Conservation (phyloP, 1,284 basidiomycete species). For the Puccinia triticina region DNA sequence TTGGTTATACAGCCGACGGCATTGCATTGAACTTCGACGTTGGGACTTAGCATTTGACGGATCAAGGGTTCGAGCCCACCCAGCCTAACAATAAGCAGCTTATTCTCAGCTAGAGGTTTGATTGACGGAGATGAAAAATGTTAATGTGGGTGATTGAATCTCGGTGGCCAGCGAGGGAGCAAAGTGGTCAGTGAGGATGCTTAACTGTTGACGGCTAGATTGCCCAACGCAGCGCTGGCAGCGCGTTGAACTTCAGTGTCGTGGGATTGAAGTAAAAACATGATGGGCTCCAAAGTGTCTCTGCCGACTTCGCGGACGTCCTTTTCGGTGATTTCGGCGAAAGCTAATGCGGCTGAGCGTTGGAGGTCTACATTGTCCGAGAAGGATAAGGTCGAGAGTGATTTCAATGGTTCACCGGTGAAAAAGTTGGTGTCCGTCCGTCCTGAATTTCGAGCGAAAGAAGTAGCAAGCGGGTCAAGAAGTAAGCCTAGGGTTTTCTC, state of each 20-base stretch:
- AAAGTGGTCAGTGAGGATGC: slow-evolving; percentile 59
- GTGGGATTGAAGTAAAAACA: slow-evolving; percentile 95
- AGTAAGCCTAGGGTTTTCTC: not conserved
- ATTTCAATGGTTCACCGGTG: slow-evolving; percentile 83
- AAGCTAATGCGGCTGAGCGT: slow-evolving; percentile 94
- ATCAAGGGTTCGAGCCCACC: slow-evolving; percentile 97
- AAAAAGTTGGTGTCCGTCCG: slow-evolving; percentile 61
- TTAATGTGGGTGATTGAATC: slow-evolving; percentile 1
- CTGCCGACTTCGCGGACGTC: slow-evolving; percentile 95
- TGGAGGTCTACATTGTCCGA: slow-evolving; percentile 99
- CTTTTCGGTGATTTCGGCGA: slow-evolving; percentile 99
- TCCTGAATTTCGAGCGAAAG: slow-evolving; percentile 53
- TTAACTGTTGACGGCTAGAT: slow-evolving; percentile 93
- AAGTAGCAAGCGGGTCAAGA: not conserved
- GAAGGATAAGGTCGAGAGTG: slow-evolving; percentile 95
- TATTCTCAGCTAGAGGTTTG: slow-evolving; percentile 81
- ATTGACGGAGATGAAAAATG: slow-evolving; percentile 49
- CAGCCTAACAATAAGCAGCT: slow-evolving; percentile 95
- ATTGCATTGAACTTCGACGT: slow-evolving; percentile 99
- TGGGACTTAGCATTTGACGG: slow-evolving; percentile 97
- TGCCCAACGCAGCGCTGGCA: slow-evolving; percentile 96
- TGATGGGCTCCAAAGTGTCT: slow-evolving; percentile 96
- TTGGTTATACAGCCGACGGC: slow-evolving; percentile 99
- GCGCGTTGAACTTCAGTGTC: slow-evolving; percentile 99
- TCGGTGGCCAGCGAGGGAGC: not conserved